Percentiles rank a stretch among this genome's conserved stretches.
Evolutionary conservation across 352 stramenopile species (phyloP).

Genomic region (Pythium catenulatum): DNA sequence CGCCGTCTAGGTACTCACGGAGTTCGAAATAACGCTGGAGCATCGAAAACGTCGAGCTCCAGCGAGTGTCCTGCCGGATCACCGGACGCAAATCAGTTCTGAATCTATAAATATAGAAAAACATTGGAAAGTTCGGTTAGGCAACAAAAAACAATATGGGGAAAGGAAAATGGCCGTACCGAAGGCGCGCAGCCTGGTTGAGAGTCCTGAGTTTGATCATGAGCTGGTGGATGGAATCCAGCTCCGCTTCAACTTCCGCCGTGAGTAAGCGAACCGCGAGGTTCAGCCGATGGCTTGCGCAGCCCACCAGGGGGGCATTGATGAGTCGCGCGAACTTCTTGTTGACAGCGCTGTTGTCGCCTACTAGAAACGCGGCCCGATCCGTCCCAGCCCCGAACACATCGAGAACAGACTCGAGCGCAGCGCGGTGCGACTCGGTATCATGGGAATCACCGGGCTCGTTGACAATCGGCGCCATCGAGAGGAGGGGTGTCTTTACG

Average conservation of each 20-base stretch:
- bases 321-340: neutral
- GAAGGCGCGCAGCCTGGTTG: no score
- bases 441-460: slow-evolving; percentile 13
- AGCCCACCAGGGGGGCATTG: slow-evolving; percentile 34
- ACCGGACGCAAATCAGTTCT: slow-evolving; percentile 9
- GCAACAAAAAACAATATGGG: neutral
- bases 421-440: slow-evolving; percentile 1
- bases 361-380: slow-evolving; percentile 30
- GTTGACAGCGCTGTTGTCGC: slow-evolving; percentile 48
- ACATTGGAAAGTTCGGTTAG: no score
- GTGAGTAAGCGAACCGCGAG: slow-evolving; percentile 12
- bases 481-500: slow-evolving; percentile 14
- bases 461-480: slow-evolving; percentile 13
- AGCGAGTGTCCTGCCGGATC: slow-evolving; percentile 40
- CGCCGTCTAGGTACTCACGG: neutral
- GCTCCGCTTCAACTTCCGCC: neutral
- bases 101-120: neutral
- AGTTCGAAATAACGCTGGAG: slow-evolving; percentile 16
- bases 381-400: slow-evolving; percentile 1
- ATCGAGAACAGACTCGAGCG: slow-evolving; percentile 5
- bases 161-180: no score
- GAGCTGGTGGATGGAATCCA: slow-evolving; percentile 8
- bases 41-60: slow-evolving; percentile 31
- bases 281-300: slow-evolving; percentile 47
- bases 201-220: slow-evolving; percentile 43